Evolutionary conservation across 2,329 filamentous ascomycete genomes (phyloP).

Genomic region (Cadophora luteo-olivacea): DNA sequence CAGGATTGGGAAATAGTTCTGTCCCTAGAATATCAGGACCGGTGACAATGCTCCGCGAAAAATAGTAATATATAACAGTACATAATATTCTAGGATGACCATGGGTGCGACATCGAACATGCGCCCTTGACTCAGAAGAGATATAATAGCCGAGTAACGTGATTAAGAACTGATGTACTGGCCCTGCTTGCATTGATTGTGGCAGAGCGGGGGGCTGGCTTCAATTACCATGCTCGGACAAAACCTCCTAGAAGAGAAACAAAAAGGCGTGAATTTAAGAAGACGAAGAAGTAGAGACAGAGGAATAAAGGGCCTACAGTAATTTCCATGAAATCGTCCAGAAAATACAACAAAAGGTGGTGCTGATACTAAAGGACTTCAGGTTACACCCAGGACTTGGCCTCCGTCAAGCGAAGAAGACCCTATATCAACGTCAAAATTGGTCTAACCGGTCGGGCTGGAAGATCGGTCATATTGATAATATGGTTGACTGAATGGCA

Average conservation of each 20-base stretch:
- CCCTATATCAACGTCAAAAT: constrained; percentile 2
- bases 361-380: not conserved
- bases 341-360: not conserved
- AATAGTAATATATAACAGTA: not conserved
- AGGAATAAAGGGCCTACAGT: not conserved
- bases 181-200: not conserved
- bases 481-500: constrained; percentile 1
- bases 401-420: not conserved
- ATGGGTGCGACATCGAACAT: not conserved
- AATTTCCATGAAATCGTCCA: not conserved
- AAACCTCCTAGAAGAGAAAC: not conserved
- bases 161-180: not conserved
- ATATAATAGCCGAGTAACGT: not conserved
- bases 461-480: not conserved
- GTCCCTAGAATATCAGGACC: not conserved
- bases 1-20: not conserved
- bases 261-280: not conserved
- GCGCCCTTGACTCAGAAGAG: not conserved
- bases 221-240: not conserved
- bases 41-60: no score
- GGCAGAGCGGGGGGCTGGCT: not conserved
- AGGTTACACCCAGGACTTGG: constrained; percentile 10
- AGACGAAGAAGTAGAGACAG: not conserved
- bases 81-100: not conserved
- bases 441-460: not conserved